phyloP scores from a whole-genome alignment of 371 early-diverging fungal genomes.

The Actinomucor elegans region DNA sequence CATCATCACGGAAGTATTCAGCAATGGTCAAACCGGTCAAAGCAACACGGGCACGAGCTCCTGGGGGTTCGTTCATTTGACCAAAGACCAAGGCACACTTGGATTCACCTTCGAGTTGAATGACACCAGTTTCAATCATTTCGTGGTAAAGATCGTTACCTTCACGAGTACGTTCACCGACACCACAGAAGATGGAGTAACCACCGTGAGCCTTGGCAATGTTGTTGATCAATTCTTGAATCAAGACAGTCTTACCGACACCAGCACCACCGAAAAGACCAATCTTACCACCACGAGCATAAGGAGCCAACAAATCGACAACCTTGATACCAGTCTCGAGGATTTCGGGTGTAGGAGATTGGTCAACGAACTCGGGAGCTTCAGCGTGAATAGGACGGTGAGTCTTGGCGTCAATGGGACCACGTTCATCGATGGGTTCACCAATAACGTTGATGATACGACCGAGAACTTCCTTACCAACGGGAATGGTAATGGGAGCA shows the following conservation, averaged over 20 bases:
- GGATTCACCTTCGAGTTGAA: constrained; percentile 89
- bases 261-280: constrained; percentile 99
- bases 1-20: constrained; percentile 99
- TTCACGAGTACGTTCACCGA: constrained; percentile 97
- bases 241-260: constrained; percentile 98
- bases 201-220: constrained; percentile 97
- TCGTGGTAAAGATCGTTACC: constrained; percentile 98
- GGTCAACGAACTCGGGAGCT: constrained; percentile 93
- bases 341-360: constrained; percentile 91
- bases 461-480: constrained; percentile 94
- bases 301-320: constrained; percentile 94
- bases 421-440: constrained; percentile 97
- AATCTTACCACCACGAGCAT: constrained; percentile 98
- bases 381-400: constrained; percentile 85
- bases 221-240: constrained; percentile 97
- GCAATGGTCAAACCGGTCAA: constrained; percentile 97
- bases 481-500: constrained; percentile 92
- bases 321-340: constrained; percentile 97
- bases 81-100: constrained; percentile 95
- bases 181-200: constrained; percentile 96
- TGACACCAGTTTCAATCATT: constrained; percentile 93
- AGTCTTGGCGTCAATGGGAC: constrained; percentile 90
- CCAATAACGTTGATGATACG: constrained; percentile 99
- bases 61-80: constrained; percentile 98
- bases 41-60: constrained; percentile 97